Evolutionary conservation across 495 filamentous ascomycete genomes (phyloP).

Genomic region (Parathielavia appendiculata): DNA sequence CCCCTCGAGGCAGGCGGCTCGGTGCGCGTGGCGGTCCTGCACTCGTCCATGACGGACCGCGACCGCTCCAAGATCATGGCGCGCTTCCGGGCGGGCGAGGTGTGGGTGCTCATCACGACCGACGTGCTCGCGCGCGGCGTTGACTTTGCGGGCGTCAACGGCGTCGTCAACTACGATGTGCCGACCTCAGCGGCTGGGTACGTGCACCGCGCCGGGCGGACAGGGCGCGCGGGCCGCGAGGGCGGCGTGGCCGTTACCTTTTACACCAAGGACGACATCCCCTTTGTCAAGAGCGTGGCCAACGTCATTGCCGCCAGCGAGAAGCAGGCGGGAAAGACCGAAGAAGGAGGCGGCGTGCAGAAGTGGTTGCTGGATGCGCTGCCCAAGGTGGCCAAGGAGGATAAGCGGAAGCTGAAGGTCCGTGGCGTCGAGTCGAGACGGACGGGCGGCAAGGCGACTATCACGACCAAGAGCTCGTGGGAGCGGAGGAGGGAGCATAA

Average conservation of each 20-base stretch:
- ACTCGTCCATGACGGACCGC: conserved; percentile 74
- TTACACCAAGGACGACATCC: conserved; percentile 91
- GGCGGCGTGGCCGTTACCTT: conserved; percentile 91
- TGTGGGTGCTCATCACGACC: conserved; percentile 95
- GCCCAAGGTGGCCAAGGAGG: conserved; percentile 74
- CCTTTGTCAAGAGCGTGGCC: conserved; percentile 83
- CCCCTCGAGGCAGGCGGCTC: conserved; percentile 80
- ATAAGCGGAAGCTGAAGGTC: conserved; percentile 74
- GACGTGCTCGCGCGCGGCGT: conserved; percentile 86
- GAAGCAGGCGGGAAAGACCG: conserved; percentile 52
- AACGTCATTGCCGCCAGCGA: conserved; percentile 86
- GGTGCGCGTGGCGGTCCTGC: conserved; percentile 81
- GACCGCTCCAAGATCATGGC: conserved; percentile 76
- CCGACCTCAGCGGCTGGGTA: conserved; percentile 83
- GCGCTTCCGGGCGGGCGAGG: conserved; percentile 82
- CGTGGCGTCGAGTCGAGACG: conserved; percentile 75
- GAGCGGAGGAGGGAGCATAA: conserved; percentile 75
- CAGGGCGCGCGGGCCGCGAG: conserved; percentile 78
- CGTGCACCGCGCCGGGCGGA: conserved; percentile 88
- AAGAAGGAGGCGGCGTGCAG: conserved; percentile 50
- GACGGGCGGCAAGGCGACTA: conserved; percentile 48
- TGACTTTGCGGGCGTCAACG: conserved; percentile 87
- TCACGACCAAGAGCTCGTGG: conserved; percentile 90
- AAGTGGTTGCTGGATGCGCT: conserved; percentile 88
- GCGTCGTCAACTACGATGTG: conserved; percentile 95